Evolutionary conservation across 495 filamentous ascomycete species (phyloP).

Genomic region (Thermothielavioides terrestris): DNA sequence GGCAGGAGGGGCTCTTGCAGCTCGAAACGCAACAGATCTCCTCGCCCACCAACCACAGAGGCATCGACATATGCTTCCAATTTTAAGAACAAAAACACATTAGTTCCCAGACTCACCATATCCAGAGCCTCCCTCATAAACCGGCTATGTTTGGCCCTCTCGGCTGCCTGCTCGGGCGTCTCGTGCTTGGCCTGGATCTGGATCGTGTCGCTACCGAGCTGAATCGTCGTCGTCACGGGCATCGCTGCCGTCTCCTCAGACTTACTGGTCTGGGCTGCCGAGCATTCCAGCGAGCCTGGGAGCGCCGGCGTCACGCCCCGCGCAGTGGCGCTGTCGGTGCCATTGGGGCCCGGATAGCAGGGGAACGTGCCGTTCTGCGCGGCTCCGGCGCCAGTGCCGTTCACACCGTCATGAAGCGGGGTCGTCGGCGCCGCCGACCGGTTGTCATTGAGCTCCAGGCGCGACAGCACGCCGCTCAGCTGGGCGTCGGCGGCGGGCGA

Average conservation of each 20-base stretch:
- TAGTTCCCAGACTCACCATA: conserved; percentile 58
- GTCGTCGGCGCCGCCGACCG: background rate
- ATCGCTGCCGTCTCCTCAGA: conserved; percentile 14
- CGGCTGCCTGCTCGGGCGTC: conserved; percentile 25
- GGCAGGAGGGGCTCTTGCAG: no score
- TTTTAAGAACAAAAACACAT: background rate
- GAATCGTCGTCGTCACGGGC: conserved; percentile 6
- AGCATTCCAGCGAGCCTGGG: conserved; percentile 11
- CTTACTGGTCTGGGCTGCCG: conserved; percentile 22
- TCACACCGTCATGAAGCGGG: background rate
- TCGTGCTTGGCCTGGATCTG: conserved; percentile 9
- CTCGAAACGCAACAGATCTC: no score
- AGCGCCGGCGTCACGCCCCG: conserved; percentile 11
- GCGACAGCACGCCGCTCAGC: conserved; percentile 1
- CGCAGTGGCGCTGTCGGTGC: background rate
- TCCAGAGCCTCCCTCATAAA: conserved; percentile 65
- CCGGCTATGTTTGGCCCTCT: conserved; percentile 38
- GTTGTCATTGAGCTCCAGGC: conserved; percentile 1
- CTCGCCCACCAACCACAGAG: no score
- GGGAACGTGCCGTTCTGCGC: background rate
- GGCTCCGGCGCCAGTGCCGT: background rate
- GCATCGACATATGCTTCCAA: no score
- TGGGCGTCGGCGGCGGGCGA: background rate
- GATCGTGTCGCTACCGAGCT: conserved; percentile 4
- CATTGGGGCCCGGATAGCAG: background rate